Percentiles rank a stretch among this genome's conserved stretches.
phyloP scores from a whole-genome alignment of 2,329 filamentous ascomycete genomes.

The Colletotrichum paranaense region DNA sequence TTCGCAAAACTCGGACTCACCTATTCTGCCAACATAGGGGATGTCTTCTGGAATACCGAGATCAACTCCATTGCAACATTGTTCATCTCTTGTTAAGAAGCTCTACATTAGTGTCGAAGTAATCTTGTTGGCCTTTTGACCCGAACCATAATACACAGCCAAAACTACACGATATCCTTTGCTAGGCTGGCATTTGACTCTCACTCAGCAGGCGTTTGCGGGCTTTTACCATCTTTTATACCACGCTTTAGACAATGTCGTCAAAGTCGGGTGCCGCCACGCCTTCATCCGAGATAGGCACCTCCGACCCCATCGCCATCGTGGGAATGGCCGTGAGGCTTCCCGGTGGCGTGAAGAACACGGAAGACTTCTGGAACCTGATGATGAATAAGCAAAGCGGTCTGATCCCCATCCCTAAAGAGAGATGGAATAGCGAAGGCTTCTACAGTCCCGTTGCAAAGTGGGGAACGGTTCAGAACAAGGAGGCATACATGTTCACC shows the following conservation, averaged over 20 bases:
- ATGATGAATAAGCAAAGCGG: constrained; percentile 42
- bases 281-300: constrained; percentile 20
- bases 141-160: not conserved
- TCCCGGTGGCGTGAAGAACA: constrained; percentile 42
- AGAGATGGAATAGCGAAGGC: constrained; percentile 42
- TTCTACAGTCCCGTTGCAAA: constrained; percentile 36
- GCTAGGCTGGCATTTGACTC: not conserved
- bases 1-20: not conserved
- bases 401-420: constrained; percentile 39
- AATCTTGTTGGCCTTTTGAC: not conserved
- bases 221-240: not conserved
- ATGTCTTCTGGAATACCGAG: not conserved
- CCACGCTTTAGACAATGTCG: not conserved
- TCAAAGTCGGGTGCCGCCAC: constrained; percentile 11
- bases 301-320: constrained; percentile 43
- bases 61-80: not conserved
- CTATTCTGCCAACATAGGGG: not conserved
- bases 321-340: constrained; percentile 46
- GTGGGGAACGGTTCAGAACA: constrained; percentile 29
- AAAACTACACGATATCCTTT: not conserved
- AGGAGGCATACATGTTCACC: constrained; percentile 37
- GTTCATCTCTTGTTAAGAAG: constrained; percentile 19
- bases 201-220: not conserved
- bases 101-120: constrained; percentile 12
- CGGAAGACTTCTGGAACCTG: constrained; percentile 45